These are phyloP conservation scores for Albugo candida DNA, from an alignment of 352 stramenopile species.

Conservation along the genomic window DNA sequence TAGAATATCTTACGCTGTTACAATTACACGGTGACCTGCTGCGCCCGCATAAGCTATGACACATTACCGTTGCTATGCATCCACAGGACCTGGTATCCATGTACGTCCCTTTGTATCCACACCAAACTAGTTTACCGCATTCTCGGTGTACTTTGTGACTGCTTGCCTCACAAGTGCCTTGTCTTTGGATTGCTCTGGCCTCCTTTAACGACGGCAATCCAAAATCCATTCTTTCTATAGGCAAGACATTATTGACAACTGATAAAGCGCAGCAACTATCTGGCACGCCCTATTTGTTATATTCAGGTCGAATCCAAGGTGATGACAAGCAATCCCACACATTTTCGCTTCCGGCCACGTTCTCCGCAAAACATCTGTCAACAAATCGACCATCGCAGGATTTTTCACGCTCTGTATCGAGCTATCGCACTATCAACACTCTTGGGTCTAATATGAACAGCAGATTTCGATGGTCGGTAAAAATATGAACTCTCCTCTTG, in stretches of 20 bases:
- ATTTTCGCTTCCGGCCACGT: too few relatives aligned
- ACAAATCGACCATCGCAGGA: constrained; percentile 9
- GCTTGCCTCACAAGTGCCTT: too few relatives aligned
- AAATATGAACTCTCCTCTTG: constrained; percentile 4
- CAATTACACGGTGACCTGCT: constrained; percentile 9
- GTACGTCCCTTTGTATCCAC: constrained; percentile 1
- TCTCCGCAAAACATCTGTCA: too few relatives aligned
- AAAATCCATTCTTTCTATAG: constrained; percentile 4
- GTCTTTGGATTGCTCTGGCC: background rate
- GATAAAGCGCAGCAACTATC: too few relatives aligned
- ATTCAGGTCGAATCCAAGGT: constrained; percentile 4
- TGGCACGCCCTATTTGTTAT: background rate
- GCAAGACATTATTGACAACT: constrained; percentile 2
- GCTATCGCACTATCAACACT: background rate
- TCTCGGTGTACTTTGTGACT: background rate
- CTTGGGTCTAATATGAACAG: constrained; percentile 12
- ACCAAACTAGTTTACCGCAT: too few relatives aligned
- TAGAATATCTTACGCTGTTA: constrained; percentile 4
- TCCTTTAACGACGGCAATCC: constrained; percentile 5
- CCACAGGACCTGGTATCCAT: constrained; percentile 9
- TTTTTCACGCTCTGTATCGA: constrained; percentile 12
- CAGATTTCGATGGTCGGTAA: too few relatives aligned
- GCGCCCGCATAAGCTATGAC: constrained; percentile 12
- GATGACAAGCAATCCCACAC: constrained; percentile 14
- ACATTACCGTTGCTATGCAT: constrained; percentile 9